Base-by-base conservation (phyloP, 495 filamentous ascomycete genomes). In the Aspergillus nidulans region DNA sequence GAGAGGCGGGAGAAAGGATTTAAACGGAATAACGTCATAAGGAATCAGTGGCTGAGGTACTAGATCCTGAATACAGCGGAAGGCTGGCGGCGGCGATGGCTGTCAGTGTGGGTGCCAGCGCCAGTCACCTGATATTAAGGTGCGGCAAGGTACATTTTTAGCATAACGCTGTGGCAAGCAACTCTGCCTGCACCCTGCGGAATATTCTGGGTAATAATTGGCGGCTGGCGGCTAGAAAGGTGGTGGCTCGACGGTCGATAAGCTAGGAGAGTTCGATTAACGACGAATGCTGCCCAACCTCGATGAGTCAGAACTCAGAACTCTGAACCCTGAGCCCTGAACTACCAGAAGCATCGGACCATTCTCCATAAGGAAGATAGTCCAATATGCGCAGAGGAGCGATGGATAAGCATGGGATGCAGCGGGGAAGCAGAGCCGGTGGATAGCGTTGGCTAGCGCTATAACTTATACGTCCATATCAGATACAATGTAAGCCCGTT, bases 391-490 rank as follows among this genome's bases (percentile, higher is more conserved):
- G 15, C 36, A 39, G 36, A 39, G n/a, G 7, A 1, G 23, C 24
- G 8, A n/a, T 34, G 44, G 47, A 49, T 39, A 49, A 39, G 47
- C 47, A 49, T 39, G 4, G 18, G 30, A 47, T 53, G 52, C 47
- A 49, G 52, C 52, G 52, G 52, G 52, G 43, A 55, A 48, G 28
- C 23, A 40, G 26, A 46, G 42, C 52, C 52, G 52, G 52, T 46
- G 42, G 30, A n/a, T 20, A 12, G 34, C 36, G 30, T 47, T 47
- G 12, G 42, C 21, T 45, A 44, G 30, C 30, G 30, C 30, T 34
- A 6, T 6, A 34, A 34, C n/a, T n/a, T n/a, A 12, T 34, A 34
- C 9, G 26, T 28, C 26, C n/a, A n/a, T 7, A 7, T 15, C 7
- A 15, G 30, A 36, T 34, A 34, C 15, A 34, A 34, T 34, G 15